phyloP scores from a whole-genome alignment of 1,139 yeast species.

The Geotrichum candidum region DNA sequence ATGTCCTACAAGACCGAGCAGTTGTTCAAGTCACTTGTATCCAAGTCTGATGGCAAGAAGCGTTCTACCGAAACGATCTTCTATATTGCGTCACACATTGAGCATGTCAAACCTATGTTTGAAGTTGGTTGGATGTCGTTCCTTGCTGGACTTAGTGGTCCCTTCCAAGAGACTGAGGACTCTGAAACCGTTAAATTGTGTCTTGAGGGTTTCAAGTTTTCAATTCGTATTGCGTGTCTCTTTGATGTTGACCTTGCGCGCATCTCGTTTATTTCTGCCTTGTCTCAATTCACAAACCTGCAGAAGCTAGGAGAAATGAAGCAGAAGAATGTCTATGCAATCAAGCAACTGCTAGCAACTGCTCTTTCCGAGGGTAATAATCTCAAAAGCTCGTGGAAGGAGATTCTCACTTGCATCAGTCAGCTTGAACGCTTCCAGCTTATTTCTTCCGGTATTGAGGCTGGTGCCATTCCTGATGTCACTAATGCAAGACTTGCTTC shows the following conservation, averaged over 20 bases:
- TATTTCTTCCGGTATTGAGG: constrained; percentile 83
- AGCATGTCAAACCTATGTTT: constrained; percentile 88
- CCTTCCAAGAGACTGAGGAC: constrained; percentile 85
- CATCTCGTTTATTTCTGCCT: constrained; percentile 85
- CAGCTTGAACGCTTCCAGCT: constrained; percentile 88
- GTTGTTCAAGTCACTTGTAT: constrained; percentile 66
- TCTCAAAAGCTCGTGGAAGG: constrained; percentile 75
- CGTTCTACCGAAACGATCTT: constrained; percentile 36
- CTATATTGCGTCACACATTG: constrained; percentile 69
- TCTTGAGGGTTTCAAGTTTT: constrained; percentile 76
- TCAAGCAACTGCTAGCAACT: constrained; percentile 64
- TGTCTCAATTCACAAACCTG: constrained; percentile 79
- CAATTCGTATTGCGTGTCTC: constrained; percentile 77
- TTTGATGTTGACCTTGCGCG: constrained; percentile 82
- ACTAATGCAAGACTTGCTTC: constrained; percentile 61
- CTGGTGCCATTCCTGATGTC: constrained; percentile 80
- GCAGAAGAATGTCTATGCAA: constrained; percentile 77
- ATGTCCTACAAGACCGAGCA: constrained; percentile 87
- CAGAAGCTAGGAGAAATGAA: constrained; percentile 75
- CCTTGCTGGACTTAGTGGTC: constrained; percentile 88
- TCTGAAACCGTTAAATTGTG: constrained; percentile 62
- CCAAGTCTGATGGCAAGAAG: constrained; percentile 29
- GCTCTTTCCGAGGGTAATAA: constrained; percentile 75
- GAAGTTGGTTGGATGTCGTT: constrained; percentile 96
- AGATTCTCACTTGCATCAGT: constrained; percentile 72